Evolutionary conservation across 2,329 filamentous ascomycete species (phyloP), one percentile per base, ranked within the genome.

Genomic region (Trichoderma sp.): DNA sequence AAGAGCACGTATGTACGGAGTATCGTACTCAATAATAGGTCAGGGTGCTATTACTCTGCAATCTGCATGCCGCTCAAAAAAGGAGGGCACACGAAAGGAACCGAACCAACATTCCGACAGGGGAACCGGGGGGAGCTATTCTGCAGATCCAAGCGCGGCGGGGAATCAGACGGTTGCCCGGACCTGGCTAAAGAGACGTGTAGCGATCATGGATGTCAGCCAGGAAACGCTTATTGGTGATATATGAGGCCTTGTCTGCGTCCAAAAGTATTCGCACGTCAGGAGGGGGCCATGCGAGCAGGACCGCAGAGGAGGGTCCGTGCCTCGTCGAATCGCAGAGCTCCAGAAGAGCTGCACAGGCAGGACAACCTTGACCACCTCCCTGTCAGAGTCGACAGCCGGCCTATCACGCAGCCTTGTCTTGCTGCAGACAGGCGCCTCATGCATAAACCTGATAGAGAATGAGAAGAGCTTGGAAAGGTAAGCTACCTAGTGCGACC

Each of bases 131-230:
- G 26, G 54, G 48, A 64, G 52, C 21, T 52, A 14, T 56, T 50
- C 63, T 51, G 50, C 56, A 65, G 63, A 65, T 65, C 63, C 55
- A 60, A 60, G 55, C 63, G 63, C 56, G 55, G 63, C 63, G 56
- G 63, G 63, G 63, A 52, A 64, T 45, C 54, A 50, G 17, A 58
- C 24, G 44, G 44, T 57, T 50, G 47, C 44, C 62, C 58, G 34
- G 39, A 10, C 34, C 34, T 39, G 34, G 34, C 34, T 39, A 39
- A 39, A 14, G 3, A 14, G 3, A 39, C 34, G 14, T 39, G 34
- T 39, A 39, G 34, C 34, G 34, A 39, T 39, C 12, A 39, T 39
- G 34, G 34, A 39, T 39, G 34, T 39, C 34, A 39, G 34, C 4
- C 34, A 39, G 34, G 12, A 39, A 14, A 14, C 12, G 34, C 34